These are phyloP conservation scores for Corchorus capsularis DNA, from an alignment of 345 rosid genomes.

Conservation along the genomic window DNA sequence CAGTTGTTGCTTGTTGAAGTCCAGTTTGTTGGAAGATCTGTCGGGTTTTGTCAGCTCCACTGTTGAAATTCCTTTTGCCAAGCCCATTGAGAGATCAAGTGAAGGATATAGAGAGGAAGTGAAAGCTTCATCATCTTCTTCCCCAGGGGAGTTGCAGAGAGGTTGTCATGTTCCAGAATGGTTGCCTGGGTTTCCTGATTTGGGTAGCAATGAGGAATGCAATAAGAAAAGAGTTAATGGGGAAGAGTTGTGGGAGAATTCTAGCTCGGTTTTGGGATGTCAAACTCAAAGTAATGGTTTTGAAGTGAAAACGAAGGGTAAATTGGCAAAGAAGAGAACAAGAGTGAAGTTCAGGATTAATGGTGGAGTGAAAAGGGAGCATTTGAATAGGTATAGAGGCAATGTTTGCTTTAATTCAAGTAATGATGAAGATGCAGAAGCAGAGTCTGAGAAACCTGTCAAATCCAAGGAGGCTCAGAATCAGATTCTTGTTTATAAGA, in stretches of 20 bases:
- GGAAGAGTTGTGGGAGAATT: slow-evolving; percentile 17
- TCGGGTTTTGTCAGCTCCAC: slow-evolving; percentile 18
- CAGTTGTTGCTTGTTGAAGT: slow-evolving; percentile 13
- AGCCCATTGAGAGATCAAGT: slow-evolving; percentile 3
- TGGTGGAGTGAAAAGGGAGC: neutral
- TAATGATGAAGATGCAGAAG: neutral
- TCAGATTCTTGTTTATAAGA: neutral
- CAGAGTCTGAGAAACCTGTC: neutral
- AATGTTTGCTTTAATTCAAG: neutral
- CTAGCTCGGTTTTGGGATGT: slow-evolving; percentile 2
- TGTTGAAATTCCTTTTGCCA: slow-evolving; percentile 21
- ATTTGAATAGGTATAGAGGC: neutral
- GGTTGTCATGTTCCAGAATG: slow-evolving; percentile 10
- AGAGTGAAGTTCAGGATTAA: neutral
- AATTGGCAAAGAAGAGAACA: neutral
- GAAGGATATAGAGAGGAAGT: neutral
- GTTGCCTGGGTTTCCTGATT: slow-evolving; percentile 16
- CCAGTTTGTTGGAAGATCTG: slow-evolving; percentile 11
- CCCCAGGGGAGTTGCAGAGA: neutral
- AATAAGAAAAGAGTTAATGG: neutral
- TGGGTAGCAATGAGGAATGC: neutral
- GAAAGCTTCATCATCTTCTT: neutral
- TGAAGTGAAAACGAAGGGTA: neutral
- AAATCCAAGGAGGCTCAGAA: neutral
- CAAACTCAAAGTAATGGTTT: neutral